Evolutionary conservation across 176 grass and related monocot species (phyloP), one percentile per base, ranked within the genome.

Genomic region (Tuctoria greenei): DNA sequence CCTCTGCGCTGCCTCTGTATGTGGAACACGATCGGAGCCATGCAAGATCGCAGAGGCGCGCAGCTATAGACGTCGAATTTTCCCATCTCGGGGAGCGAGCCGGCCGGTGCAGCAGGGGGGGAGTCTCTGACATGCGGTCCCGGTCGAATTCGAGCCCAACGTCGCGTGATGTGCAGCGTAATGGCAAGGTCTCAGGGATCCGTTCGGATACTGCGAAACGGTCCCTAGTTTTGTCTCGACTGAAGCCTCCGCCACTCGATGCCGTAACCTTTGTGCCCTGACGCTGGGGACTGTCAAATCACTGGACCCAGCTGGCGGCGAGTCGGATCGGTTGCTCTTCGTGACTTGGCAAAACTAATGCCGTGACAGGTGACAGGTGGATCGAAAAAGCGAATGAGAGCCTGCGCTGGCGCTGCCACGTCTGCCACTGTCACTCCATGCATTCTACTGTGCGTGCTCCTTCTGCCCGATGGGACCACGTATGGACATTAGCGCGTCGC

Each of bases 311-410:
- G 6, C 0, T 27, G 26, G 2, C 69, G 55, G 74, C 3, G 66
- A 61, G 16, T 18, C 13, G 4, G 14, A 11, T 0, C 0, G 0
- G 54, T 6, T 11, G 3, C 3, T 3, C 15, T 2, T 15, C 1
- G 34, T 8, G 5, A 27, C 20, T 9, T 11, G 35, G 61, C 36
- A n/a, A 49, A 38, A 18, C 79, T 64, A 73, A 88, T 79, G 75
- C 45, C 56, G 86, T 79, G 63, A 45, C 69, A 79, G 75, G 80
- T 75, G 85, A 79, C 73, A 52, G 67, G 67, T 41, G 61, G 85
- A 26, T 39, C 3, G 12, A 39, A 61, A n/a, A 74, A 64, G 38
- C 47, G 75, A 49, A 75, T 75, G 70, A 79, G 75, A 75, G 75
- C 38, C 75, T 79, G 67, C 12, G 51, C 21, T 23, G 65, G 43